Evolutionary conservation across 2,329 filamentous ascomycete species (phyloP), one percentile per base, ranked within the genome.

Genomic region (Fusarium continuum): DNA sequence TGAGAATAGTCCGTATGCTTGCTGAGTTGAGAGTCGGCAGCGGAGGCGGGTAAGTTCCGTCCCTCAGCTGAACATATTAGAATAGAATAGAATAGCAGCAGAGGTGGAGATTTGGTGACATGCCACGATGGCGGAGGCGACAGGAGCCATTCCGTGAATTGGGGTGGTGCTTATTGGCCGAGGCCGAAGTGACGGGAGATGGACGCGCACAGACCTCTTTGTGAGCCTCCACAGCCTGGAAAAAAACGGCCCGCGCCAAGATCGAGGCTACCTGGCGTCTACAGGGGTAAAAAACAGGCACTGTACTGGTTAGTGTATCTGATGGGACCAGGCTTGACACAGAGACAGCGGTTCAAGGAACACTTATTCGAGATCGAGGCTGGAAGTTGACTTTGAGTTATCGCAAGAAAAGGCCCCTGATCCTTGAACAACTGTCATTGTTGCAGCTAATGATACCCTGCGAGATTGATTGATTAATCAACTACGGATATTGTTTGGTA

Each of bases 31-130:
- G n/a, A n/a, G n/a, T n/a, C n/a, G n/a, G n/a, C n/a, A n/a, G n/a
- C n/a, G n/a, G n/a, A 13, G n/a, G 22, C 16, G 25, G 29, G 16
- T 55, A 45, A 44, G 41, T 48, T 55, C 34, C 39, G 54, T 55
- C 55, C 47, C 62, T 51, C 54, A 61, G 47, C 54, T 60, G 34
- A 8, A 22, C 29, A n/a, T n/a, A n/a, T n/a, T n/a, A n/a, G n/a
- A n/a, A n/a, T n/a, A n/a, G n/a, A n/a, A n/a, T n/a, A n/a, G n/a
- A n/a, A 29, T 47, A 17, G 9, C 19, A 43, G 19, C 20, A 29
- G 31, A 13, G 22, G 60, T 49, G 60, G 55, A 40, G 61, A 53
- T 31, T 32, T n/a, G n/a, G 39, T 35, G 22, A 23, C 8, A 25
- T 32, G 28, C 13, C 6, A 25, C 22, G 34, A 32, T 40, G 45